Evolutionary conservation across 495 filamentous ascomycete genomes (phyloP).

Genomic region (Penicillium egyptiacum): DNA sequence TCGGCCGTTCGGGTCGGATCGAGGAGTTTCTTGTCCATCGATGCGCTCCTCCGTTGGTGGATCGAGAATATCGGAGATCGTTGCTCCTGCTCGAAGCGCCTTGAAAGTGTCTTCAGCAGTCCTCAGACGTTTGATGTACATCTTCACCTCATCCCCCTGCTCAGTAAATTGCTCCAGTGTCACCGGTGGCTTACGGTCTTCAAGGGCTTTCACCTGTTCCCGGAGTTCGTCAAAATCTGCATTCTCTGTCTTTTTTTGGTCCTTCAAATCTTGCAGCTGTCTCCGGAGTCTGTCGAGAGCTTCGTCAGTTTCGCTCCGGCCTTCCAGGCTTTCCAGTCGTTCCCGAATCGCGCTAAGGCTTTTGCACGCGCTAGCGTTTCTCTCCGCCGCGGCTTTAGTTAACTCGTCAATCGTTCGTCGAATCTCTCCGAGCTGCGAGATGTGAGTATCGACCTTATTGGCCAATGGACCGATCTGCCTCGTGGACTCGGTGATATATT

Average conservation of each 20-base stretch:
- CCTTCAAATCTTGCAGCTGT: background rate
- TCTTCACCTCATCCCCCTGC: background rate
- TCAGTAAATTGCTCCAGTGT: background rate
- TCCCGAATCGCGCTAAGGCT: background rate
- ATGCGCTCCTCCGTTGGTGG: background rate
- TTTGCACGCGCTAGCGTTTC: background rate
- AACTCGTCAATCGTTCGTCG: background rate
- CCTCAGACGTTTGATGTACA: constrained; percentile 3
- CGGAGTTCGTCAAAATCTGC: background rate
- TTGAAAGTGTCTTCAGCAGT: background rate
- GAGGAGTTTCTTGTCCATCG: background rate
- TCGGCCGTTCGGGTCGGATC: background rate
- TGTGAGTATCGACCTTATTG: background rate
- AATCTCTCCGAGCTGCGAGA: background rate
- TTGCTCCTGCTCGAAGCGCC: background rate
- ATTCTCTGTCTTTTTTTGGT: background rate
- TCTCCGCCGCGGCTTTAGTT: background rate
- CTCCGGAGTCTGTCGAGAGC: background rate
- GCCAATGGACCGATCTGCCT: background rate
- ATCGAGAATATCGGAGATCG: background rate
- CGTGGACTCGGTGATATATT: background rate
- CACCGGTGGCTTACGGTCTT: background rate
- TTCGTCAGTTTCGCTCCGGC: no score
- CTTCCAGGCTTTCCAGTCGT: background rate
- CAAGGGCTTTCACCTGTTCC: background rate